Evolutionary conservation across 2,329 filamentous ascomycete species (phyloP).

Genomic region (Elsinoe ampelina): DNA sequence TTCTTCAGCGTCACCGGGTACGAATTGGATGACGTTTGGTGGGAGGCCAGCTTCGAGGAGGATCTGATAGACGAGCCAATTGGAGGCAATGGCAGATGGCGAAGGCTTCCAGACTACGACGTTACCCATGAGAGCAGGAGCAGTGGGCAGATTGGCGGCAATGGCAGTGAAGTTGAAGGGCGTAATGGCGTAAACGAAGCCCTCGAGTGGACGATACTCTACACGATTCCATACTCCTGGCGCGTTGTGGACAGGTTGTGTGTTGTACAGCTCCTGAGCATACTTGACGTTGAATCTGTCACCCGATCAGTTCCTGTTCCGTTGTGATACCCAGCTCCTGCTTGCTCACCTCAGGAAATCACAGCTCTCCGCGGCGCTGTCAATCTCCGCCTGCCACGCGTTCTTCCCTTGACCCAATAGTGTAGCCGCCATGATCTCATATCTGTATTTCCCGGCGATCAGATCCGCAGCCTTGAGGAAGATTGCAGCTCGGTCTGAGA

Average conservation of each 20-base stretch:
- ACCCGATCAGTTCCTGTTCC: conserved; percentile 14
- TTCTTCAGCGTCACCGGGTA: conserved; percentile 77
- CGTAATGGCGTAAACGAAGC: conserved; percentile 88
- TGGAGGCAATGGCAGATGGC: conserved; percentile 76
- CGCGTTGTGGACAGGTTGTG: conserved; percentile 77
- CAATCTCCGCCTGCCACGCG: conserved; percentile 98
- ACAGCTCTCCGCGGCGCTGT: conserved; percentile 80
- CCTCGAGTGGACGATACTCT: conserved; percentile 82
- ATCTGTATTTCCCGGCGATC: conserved; percentile 84
- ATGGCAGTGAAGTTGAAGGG: conserved; percentile 98
- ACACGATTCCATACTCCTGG: conserved; percentile 84
- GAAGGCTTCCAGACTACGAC: conserved; percentile 98
- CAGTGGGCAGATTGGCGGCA: conserved; percentile 72
- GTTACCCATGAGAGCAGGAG: conserved; percentile 83
- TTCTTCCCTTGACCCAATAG: conserved; percentile 98
- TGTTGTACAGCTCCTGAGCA: conserved; percentile 78
- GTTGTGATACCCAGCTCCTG: background rate
- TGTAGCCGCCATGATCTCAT: conserved; percentile 91
- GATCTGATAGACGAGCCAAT: conserved; percentile 84
- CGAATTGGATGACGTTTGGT: conserved; percentile 82
- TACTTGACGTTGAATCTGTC: conserved; percentile 76
- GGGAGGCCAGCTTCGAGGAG: conserved; percentile 85
- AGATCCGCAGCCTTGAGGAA: conserved; percentile 95
- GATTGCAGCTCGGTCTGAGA: conserved; percentile 81
- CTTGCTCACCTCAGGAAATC: conserved; percentile 65